Base-by-base conservation (phyloP, 352 stramenopile species). In the Halophytophthora polymorphica region DNA sequence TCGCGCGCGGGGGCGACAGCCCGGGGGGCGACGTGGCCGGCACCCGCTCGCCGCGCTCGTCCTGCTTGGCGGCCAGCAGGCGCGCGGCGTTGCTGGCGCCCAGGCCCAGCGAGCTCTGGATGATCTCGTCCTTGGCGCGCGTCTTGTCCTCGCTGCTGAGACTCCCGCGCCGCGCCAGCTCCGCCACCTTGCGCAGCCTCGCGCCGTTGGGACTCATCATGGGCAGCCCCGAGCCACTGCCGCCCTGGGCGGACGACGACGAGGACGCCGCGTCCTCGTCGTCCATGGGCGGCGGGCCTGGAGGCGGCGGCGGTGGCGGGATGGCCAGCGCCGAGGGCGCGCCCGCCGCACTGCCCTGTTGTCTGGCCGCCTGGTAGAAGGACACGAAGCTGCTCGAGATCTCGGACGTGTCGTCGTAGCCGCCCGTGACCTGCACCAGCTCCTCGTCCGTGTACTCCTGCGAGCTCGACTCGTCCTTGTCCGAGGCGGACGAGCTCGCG, bases 151-250 rank as follows among this genome's bases (percentile, higher is more conserved):
- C 83, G 36, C 31, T 90, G 57, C 82, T 93, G 19, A 93, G 56
- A 37, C 74, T 91, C 19, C 83, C 80, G n/a, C 74, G 74, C 39
- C 83, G 78, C 18, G 83, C 83, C 39, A 93, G 29, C 59, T 93
- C 80, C 2, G 83, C 83, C 2, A 91, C 83, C 50, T 93, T 93
- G 18, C 83, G 73, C 23, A 93, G 52, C 2, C 77, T 73, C 19
- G 80, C 66, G 41, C 83, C 80, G 25, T 91, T 93, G 4, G 83
- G 83, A 49, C 80, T 91, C 83, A 93, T 93, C 76, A 90, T 90
- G 8, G 83, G 83, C 15, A 93, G 64, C 2, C 69, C 63, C n/a
- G n/a, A n/a, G n/a, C n/a, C n/a, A 3, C 64, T 58, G 33, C 61
- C 68, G 38, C 54, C 64, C 23, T 72, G 69, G 29, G 77, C 82